phyloP scores from a whole-genome alignment of 495 filamentous ascomycete species.

The Penicillium verhagenii region DNA sequence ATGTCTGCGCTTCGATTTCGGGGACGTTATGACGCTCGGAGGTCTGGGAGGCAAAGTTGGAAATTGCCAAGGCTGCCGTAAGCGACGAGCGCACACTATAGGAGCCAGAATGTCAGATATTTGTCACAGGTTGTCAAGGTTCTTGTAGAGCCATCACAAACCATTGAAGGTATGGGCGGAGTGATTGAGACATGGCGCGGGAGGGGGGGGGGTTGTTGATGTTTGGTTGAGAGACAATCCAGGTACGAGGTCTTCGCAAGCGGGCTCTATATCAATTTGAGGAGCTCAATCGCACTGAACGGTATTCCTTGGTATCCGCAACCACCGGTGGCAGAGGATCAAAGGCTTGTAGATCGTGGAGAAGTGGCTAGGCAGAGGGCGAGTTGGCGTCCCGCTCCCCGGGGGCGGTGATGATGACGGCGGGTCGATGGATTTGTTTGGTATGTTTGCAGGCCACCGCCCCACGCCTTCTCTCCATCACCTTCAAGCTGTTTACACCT shows the following conservation, averaged over 20 bases:
- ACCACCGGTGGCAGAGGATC: background rate
- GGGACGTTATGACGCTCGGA: conserved; percentile 94
- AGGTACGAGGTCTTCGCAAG: background rate
- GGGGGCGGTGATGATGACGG: conserved; percentile 21
- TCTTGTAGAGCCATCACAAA: background rate
- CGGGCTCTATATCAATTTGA: background rate
- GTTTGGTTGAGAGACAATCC: background rate
- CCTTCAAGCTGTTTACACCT: conserved; percentile 33
- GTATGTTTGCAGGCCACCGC: conserved; percentile 32
- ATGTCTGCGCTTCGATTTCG: conserved; percentile 89
- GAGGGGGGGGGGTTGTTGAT: conserved; percentile 28
- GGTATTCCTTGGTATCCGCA: conserved; percentile 8
- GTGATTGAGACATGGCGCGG: conserved; percentile 76
- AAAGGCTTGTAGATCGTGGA: background rate
- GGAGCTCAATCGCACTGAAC: background rate
- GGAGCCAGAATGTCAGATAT: background rate
- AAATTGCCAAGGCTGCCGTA: conserved; percentile 89
- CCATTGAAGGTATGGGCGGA: conserved; percentile 88
- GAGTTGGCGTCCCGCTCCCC: conserved; percentile 26
- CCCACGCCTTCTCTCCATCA: conserved; percentile 33
- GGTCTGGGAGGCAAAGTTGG: conserved; percentile 96
- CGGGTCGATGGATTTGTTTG: conserved; percentile 30
- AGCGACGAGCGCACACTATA: conserved; percentile 85
- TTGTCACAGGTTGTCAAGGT: background rate
- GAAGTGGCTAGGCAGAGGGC: conserved; percentile 13